A percentile compares a stretch with the other conserved stretches of the same genome.
phyloP scores from a whole-genome alignment of 2,329 filamentous ascomycete genomes.

The Fusarium sp. region DNA sequence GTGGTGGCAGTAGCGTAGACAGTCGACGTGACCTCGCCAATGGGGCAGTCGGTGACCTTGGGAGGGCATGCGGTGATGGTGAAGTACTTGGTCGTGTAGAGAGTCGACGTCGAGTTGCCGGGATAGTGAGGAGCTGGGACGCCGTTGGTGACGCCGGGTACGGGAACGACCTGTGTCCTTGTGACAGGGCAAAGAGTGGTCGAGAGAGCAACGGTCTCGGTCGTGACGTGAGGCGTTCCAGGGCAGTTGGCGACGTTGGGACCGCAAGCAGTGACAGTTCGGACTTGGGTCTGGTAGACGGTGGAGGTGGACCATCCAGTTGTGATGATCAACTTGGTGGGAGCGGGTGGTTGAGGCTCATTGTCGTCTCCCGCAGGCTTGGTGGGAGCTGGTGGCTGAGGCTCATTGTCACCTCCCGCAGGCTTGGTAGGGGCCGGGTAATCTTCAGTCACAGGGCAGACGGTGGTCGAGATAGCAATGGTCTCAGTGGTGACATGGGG shows the following conservation, averaged over 20 bases:
- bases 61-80: conserved; percentile 25
- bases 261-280: conserved; percentile 31
- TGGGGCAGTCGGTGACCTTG: conserved; percentile 15
- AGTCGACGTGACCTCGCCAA: conserved; percentile 11
- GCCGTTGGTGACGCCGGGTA: conserved; percentile 4
- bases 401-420: not conserved
- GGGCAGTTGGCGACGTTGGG: conserved; percentile 8
- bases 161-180: conserved; percentile 9
- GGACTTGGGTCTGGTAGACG: conserved; percentile 33
- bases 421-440: not conserved
- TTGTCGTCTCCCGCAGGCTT: conserved; percentile 2
- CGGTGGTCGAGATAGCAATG: conserved; percentile 24
- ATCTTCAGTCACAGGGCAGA: conserved; percentile 28
- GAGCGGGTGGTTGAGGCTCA: not conserved
- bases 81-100: conserved; percentile 34
- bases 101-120: conserved; percentile 22
- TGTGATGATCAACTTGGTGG: conserved; percentile 15
- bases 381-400: not conserved
- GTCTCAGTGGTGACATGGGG: conserved; percentile 22
- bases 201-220: conserved; percentile 28
- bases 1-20: conserved; percentile 31
- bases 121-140: conserved; percentile 1
- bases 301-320: conserved; percentile 26
- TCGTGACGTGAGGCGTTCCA: conserved; percentile 10
- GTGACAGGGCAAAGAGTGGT: conserved; percentile 39